Percentiles rank a stretch among this genome's conserved stretches.
These are phyloP conservation scores for Psidium guajava DNA, from an alignment of 345 rosid species.

Conservation along the genomic window DNA sequence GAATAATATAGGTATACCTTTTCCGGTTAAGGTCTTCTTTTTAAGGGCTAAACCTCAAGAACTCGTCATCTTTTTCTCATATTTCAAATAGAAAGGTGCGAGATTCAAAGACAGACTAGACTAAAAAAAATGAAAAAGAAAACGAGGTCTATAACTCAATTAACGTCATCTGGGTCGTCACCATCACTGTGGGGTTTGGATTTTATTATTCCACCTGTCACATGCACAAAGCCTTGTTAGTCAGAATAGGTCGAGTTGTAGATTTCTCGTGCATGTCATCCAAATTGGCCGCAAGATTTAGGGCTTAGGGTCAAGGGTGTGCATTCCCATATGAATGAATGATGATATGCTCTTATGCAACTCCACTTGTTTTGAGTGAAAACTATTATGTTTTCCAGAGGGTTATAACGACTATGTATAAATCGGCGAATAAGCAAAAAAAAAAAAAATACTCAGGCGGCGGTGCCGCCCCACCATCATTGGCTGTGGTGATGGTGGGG, in stretches of 20 bases:
- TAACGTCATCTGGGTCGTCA: not conserved
- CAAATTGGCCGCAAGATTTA: not conserved
- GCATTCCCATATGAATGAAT: not conserved
- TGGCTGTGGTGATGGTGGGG: no score
- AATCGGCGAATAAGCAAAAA: no score
- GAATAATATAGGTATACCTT: not conserved
- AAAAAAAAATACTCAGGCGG: no score
- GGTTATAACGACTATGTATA: rapidly evolving
- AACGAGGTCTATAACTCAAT: not conserved
- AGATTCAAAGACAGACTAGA: not conserved
- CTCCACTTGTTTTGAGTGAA: not conserved
- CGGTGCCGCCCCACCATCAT: no score
- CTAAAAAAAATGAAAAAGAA: not conserved
- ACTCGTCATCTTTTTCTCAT: not conserved
- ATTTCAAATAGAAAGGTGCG: not conserved
- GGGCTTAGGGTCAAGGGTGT: not conserved
- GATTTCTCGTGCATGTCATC: not conserved
- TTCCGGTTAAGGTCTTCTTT: not conserved
- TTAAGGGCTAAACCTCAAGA: not conserved
- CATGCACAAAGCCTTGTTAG: not conserved
- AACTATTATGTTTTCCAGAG: not conserved
- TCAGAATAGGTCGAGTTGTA: not conserved
- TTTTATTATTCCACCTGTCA: not conserved
- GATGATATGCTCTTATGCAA: not conserved
- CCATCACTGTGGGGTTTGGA: not conserved